Evolutionary conservation across 202 grass and related monocot genomes (phyloP).

Genomic region (Hordeum pubiflorum): DNA sequence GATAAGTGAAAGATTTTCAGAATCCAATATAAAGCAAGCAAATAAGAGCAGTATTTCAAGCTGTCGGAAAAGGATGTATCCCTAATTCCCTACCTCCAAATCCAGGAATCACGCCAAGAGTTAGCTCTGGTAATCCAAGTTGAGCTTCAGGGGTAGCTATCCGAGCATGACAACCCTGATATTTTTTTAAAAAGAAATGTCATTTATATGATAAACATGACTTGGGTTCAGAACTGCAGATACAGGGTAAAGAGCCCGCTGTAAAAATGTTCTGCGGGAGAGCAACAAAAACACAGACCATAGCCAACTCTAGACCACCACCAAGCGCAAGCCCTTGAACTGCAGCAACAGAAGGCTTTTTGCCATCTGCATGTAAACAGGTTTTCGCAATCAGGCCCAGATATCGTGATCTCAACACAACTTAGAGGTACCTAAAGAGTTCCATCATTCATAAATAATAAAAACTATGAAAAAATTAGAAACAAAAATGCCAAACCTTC

Average conservation of each 20-base stretch:
- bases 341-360: slow-evolving; percentile 92
- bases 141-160: slow-evolving; percentile 87
- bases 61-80: slow-evolving; percentile 8
- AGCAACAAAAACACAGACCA: slow-evolving; percentile 49
- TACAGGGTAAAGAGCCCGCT: not conserved
- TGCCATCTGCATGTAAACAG: slow-evolving; percentile 44
- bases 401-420: not conserved
- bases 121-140: slow-evolving; percentile 94
- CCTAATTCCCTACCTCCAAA: slow-evolving; percentile 91
- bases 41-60: not conserved
- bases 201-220: slow-evolving; percentile 4
- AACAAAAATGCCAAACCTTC: slow-evolving; percentile 48
- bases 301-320: slow-evolving; percentile 87
- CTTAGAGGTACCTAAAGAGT: not conserved
- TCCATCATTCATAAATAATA: not conserved
- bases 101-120: slow-evolving; percentile 92
- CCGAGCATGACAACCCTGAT: slow-evolving; percentile 88
- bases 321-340: slow-evolving; percentile 94
- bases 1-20: slow-evolving; percentile 27
- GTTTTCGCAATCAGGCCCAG: not conserved
- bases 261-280: slow-evolving; percentile 1
- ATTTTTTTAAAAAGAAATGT: not conserved
- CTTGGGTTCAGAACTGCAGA: not conserved
- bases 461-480: not conserved
- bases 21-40: slow-evolving; percentile 10